These are phyloP conservation scores for Nannizzia gypsea DNA, from an alignment of 2,329 filamentous ascomycete species.

Conservation along the genomic window DNA sequence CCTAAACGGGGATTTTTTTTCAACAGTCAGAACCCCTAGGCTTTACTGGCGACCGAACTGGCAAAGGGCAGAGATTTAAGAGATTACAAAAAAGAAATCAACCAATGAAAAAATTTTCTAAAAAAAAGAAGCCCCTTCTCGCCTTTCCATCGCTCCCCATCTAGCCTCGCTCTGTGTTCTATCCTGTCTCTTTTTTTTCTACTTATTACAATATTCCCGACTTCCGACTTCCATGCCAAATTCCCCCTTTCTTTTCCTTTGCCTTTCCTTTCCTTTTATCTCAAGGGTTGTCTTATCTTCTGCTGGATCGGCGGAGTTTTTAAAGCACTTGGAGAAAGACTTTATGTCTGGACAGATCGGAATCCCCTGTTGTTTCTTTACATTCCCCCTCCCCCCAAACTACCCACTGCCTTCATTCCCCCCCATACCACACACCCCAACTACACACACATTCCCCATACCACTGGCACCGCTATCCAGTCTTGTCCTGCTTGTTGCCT, in stretches of 20 bases:
- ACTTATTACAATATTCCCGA: not conserved
- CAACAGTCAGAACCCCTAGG: not conserved
- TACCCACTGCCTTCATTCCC: not conserved
- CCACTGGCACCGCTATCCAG: not conserved
- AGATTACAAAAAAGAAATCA: not conserved
- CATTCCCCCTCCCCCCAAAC: not conserved
- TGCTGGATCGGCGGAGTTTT: slow-evolving; percentile 12
- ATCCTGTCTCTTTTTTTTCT: not conserved
- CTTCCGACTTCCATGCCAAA: not conserved
- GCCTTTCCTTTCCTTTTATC: slow-evolving; percentile 6
- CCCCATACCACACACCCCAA: not conserved
- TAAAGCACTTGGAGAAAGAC: slow-evolving; percentile 9
- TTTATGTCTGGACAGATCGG: slow-evolving; percentile 7
- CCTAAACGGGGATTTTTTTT: slow-evolving; percentile 20
- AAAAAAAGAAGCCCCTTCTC: not conserved
- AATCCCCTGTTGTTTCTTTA: not conserved
- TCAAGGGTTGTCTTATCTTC: slow-evolving; percentile 13
- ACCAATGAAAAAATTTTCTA: not conserved
- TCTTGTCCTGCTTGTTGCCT: not conserved
- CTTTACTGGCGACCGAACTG: not conserved
- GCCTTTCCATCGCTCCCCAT: not conserved
- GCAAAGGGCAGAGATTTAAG: not conserved
- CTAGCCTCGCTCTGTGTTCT: not conserved
- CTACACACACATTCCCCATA: not conserved
- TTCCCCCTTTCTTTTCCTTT: not conserved